Evolutionary conservation across 2,329 filamentous ascomycete genomes (phyloP).

Genomic region (Ophiostoma sp.): DNA sequence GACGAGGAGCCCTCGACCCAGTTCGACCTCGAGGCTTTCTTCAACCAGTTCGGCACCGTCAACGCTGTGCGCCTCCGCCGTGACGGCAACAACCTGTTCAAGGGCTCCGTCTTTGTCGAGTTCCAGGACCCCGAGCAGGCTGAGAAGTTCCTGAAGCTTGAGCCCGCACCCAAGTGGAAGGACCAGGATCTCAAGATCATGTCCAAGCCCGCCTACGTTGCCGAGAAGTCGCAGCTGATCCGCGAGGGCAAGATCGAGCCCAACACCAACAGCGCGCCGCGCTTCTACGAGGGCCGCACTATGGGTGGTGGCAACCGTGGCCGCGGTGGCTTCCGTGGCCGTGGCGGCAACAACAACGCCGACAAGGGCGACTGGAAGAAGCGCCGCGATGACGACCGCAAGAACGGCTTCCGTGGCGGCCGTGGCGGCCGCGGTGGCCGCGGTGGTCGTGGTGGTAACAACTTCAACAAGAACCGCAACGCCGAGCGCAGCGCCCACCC

Average conservation of each 20-base stretch:
- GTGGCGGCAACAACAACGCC: conserved; percentile 28
- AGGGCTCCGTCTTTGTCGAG: conserved; percentile 94
- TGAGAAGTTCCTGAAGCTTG: conserved; percentile 71
- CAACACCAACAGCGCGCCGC: conserved; percentile 39
- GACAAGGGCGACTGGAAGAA: conserved; percentile 59
- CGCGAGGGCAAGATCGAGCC: conserved; percentile 63
- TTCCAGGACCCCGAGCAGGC: conserved; percentile 74
- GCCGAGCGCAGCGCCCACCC: conserved; percentile 31
- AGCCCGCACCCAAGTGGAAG: conserved; percentile 80
- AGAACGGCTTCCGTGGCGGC: conserved; percentile 51
- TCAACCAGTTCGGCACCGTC: conserved; percentile 66
- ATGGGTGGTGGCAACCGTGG: conserved; percentile 34
- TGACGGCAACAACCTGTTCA: conserved; percentile 67
- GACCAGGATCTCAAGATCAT: conserved; percentile 73
- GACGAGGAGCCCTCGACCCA: conserved; percentile 77
- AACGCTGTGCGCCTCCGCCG: conserved; percentile 85
- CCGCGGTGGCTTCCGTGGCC: conserved; percentile 34
- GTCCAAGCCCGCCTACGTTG: conserved; percentile 81
- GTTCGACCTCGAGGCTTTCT: conserved; percentile 91
- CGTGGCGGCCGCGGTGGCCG: conserved; percentile 36
- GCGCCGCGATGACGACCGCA: conserved; percentile 57
- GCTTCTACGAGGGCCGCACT: conserved; percentile 46
- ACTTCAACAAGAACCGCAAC: conserved; percentile 31
- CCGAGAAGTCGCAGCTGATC: conserved; percentile 69
- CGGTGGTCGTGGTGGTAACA: conserved; percentile 33